Conservation (phyloP, 1,284 basidiomycete species). For the Ceratobasidium sp. region DNA sequence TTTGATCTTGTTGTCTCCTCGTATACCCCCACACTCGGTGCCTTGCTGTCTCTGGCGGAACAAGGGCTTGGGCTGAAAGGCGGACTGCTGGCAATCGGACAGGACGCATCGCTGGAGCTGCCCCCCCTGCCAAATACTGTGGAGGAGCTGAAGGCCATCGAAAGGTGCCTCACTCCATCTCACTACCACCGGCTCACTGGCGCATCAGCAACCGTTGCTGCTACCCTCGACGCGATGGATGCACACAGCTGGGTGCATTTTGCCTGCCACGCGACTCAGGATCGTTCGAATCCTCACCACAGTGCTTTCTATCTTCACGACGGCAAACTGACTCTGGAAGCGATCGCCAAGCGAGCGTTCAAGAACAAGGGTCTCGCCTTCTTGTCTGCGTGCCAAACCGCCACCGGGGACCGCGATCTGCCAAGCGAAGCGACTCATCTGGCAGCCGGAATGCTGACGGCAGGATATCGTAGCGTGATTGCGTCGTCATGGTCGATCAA, state of each 20-base stretch:
- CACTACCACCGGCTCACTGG: background rate
- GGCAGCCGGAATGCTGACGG: slow-evolving; percentile 21
- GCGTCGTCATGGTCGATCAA: slow-evolving; percentile 8
- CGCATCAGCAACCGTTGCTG: too few relatives aligned
- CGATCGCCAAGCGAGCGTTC: background rate
- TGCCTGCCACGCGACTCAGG: slow-evolving; percentile 24
- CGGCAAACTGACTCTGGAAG: background rate
- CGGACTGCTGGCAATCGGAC: background rate
- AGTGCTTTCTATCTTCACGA: slow-evolving; percentile 22
- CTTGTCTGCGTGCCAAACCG: slow-evolving; percentile 13
- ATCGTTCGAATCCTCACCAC: background rate
- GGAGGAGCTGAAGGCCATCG: background rate
- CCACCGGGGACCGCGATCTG: slow-evolving; percentile 12
- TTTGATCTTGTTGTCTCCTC: background rate
- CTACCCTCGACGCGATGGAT: too few relatives aligned
- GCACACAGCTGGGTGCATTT: slow-evolving; percentile 15
- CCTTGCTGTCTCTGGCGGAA: background rate
- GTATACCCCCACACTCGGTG: background rate
- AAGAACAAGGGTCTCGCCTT: background rate
- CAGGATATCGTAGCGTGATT: slow-evolving; percentile 4
- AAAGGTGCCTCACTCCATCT: background rate
- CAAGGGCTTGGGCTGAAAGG: background rate
- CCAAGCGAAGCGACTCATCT: slow-evolving; percentile 16
- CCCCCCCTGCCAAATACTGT: background rate
- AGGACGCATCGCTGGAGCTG: background rate